A percentile compares a stretch with the other conserved stretches of the same genome.
Evolutionary conservation across 805 yeast genomes (phyloP).

Genomic region (Cyberlindnera euphorbiae): DNA sequence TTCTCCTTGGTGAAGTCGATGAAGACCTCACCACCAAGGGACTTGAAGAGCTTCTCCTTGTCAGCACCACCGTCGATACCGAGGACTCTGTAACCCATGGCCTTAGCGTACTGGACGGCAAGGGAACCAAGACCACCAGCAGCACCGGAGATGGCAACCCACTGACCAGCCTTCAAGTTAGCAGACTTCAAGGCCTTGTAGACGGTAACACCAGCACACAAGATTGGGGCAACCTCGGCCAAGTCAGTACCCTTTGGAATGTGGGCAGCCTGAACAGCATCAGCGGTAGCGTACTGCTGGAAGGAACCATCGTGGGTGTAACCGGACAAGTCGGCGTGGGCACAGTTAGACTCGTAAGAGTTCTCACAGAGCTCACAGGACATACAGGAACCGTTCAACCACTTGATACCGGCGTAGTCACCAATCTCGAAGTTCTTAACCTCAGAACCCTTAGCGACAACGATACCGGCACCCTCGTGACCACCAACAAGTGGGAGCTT

Average conservation of each 20-base stretch:
- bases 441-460: conserved; percentile 57
- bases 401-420: conserved; percentile 64
- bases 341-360: conserved; percentile 62
- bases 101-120: conserved; percentile 73
- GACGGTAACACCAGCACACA: conserved; percentile 45
- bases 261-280: conserved; percentile 59
- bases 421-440: conserved; percentile 61
- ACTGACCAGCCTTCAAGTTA: conserved; percentile 56
- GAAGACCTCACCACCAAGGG: conserved; percentile 62
- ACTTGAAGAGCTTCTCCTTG: conserved; percentile 49
- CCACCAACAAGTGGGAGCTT: conserved; percentile 66
- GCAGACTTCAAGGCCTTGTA: conserved; percentile 67
- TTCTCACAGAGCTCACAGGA: conserved; percentile 60
- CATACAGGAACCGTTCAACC: conserved; percentile 69
- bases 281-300: conserved; percentile 66
- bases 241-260: conserved; percentile 57
- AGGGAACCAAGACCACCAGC: conserved; percentile 80
- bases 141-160: conserved; percentile 76
- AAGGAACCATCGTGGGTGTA: conserved; percentile 38
- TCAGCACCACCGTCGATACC: conserved; percentile 77
- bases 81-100: conserved; percentile 69
- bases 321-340: conserved; percentile 66
- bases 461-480: conserved; percentile 73
- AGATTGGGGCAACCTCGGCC: conserved; percentile 52
- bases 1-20: conserved; percentile 51